Evolutionary conservation across 805 yeast species (phyloP), one percentile per base, ranked within the genome.

Genomic region (Cyberlindnera amylophila): DNA sequence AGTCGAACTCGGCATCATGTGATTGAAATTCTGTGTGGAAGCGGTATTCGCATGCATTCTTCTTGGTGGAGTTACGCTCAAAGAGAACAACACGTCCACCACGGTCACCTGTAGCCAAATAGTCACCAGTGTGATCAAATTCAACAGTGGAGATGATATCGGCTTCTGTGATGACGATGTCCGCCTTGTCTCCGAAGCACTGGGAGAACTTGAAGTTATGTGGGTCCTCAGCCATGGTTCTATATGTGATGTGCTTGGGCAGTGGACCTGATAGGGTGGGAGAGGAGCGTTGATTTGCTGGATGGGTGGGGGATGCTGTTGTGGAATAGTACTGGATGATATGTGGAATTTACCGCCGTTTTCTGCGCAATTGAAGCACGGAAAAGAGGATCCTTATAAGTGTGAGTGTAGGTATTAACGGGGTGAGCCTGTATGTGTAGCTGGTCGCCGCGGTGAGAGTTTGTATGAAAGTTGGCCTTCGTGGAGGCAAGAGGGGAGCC

Each of bases 121-220:
- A 93, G 61, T 93, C 89, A 38, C 99, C 99, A 7, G 93, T 79
- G 59, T 82, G 86, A 63, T 93, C 96, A 58, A 93, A 93, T 67
- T 93, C 98, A 32, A 93, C 97, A 3, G 99, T 87, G 15, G 96
- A 86, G 49, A 93, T 93, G 60, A 93, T 90, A 64, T 93, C 99
- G 4, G 97, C 96, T 61, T 90, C 98, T 3, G 96, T 89, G 58
- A 90, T 87, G 52, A 91, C 98, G 44, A 90, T 84, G 63, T 93
- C 99, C 36, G 96, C 96, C 65, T 95, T 93, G 65, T 93, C 99
- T 51, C 99, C 99, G 73, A 93, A 93, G 65, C 99, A 93, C 65
- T 90, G 98, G 55, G 95, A 85, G 64, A 90, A 90, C 65, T 87
- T 88, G 50, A 69, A 67, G 52, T 66, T 66, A 49, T 61, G 66